These are phyloP conservation scores for Aureobasidium zeae DNA, from an alignment of 2,329 filamentous ascomycete species.

Conservation along the genomic window DNA sequence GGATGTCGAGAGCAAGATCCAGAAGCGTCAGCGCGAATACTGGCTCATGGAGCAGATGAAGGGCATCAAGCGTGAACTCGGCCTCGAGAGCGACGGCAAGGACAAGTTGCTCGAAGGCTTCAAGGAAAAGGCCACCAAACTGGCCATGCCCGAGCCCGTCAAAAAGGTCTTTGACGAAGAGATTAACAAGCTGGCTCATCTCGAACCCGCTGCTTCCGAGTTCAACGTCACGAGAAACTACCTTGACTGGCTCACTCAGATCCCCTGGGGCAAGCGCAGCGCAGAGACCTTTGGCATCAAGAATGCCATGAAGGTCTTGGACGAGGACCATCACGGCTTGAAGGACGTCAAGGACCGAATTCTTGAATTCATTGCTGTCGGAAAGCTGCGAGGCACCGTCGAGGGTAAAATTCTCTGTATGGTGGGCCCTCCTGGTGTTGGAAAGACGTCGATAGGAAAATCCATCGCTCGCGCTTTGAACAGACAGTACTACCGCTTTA, in stretches of 20 bases:
- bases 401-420: conserved; percentile 98
- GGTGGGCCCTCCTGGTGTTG: conserved; percentile 92
- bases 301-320: conserved; percentile 79
- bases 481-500: conserved; percentile 96
- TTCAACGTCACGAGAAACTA: conserved; percentile 99
- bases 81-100: conserved; percentile 95
- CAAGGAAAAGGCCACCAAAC: conserved; percentile 84
- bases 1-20: conserved; percentile 94
- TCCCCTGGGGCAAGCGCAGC: conserved; percentile 92
- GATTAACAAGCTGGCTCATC: conserved; percentile 88
- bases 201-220: conserved; percentile 92
- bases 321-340: conserved; percentile 92
- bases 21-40: conserved; percentile 93
- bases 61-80: conserved; percentile 87
- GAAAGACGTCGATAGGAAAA: conserved; percentile 98
- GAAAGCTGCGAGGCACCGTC: conserved; percentile 90
- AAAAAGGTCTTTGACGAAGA: conserved; percentile 98
- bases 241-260: conserved; percentile 95
- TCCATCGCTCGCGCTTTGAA: conserved; percentile 92
- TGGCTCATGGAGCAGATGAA: conserved; percentile 99
- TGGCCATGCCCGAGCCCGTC: conserved; percentile 94
- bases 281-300: conserved; percentile 94
- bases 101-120: conserved; percentile 97
- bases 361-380: conserved; percentile 94
- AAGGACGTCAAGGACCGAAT: conserved; percentile 99